Percentiles rank a stretch among this genome's conserved stretches.
phyloP scores from a whole-genome alignment of 495 filamentous ascomycete genomes.

The Zalerion maritima region DNA sequence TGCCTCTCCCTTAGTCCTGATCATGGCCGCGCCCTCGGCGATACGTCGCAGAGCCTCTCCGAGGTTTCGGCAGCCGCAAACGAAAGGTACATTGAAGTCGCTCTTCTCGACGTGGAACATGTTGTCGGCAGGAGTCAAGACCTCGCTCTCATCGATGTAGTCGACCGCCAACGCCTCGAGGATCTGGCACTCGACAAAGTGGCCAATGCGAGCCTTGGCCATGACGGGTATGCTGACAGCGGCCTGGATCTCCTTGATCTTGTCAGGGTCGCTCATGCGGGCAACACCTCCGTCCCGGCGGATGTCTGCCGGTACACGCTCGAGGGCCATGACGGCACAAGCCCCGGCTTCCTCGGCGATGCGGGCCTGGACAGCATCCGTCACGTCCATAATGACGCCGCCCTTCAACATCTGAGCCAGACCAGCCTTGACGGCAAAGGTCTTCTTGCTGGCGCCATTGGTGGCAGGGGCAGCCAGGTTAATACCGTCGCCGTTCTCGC shows the following conservation, averaged over 20 bases:
- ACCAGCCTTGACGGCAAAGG: slow-evolving; percentile 77
- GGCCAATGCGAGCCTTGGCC: slow-evolving; percentile 96
- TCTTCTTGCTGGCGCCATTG: slow-evolving; percentile 10
- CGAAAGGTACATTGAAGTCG: slow-evolving; percentile 74
- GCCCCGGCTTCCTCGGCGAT: slow-evolving; percentile 97
- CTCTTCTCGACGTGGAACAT: slow-evolving; percentile 84
- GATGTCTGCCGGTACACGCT: slow-evolving; percentile 96
- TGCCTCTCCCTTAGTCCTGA: slow-evolving; percentile 95
- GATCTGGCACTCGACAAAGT: slow-evolving; percentile 98
- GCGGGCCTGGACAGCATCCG: slow-evolving; percentile 83
- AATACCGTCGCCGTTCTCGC: slow-evolving; percentile 10
- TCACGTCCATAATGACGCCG: slow-evolving; percentile 98
- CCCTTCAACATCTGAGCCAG: slow-evolving; percentile 96
- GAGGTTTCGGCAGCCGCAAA: slow-evolving; percentile 91
- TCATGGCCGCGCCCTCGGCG: slow-evolving; percentile 93
- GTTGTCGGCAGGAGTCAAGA: slow-evolving; percentile 88
- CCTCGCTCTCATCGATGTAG: slow-evolving; percentile 96
- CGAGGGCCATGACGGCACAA: slow-evolving; percentile 93
- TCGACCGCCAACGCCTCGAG: slow-evolving; percentile 88
- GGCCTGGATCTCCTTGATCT: slow-evolving; percentile 94
- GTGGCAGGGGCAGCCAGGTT: slow-evolving; percentile 10
- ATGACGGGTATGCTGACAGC: slow-evolving; percentile 98
- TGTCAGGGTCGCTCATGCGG: slow-evolving; percentile 87
- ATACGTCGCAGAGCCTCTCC: slow-evolving; percentile 89
- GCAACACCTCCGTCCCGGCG: slow-evolving; percentile 83